Evolutionary conservation across 768 basidiomycete species (phyloP), one percentile per base, ranked within the genome.

Genomic region (Lanmaoa pseudosensibilis): DNA sequence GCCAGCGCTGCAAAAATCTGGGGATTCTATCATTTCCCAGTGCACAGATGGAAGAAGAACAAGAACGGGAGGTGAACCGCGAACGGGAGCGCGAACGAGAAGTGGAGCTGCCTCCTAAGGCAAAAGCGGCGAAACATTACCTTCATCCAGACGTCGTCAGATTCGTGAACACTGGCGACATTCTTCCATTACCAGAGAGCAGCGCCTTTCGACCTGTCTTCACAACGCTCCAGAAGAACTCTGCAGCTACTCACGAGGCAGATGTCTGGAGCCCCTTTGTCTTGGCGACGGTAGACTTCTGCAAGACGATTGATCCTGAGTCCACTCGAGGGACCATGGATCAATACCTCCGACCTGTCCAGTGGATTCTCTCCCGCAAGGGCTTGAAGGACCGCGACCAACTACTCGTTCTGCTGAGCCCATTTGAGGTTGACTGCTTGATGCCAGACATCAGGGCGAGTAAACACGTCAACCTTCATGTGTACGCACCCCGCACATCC

Each of bases 11-110:
- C 25, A 21, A 25, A 16, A 19, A 54, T 7, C 61, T 65, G 5
- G 64, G 64, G 0, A 16, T 63, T 21, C 9, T 44, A 5, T 50
- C 55, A 1, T 25, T 50, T 13, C 60, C 55, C 1, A 52, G 61
- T 30, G 54, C 46, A 19, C 57, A 49, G 15, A 50, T 77, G 55
- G 72, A 73, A 21, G 78, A 81, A 53, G 77, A 79, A 46, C 77
- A 77, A 50, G 80, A 80, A 61, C 63, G 78, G 45, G 78, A 80
- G 53, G 69, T 80, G 2, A 60, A 57, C 2, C 75, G 74, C 37
- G 79, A 80, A 55, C 65, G 72, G 5, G 78, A 80, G 57, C 59
- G 60, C 25, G 78, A 80, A 58, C 62, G 62, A 3, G 65, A 79
- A 47, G 56, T 72, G 4, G 65, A 78, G 56, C 63, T 74, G 15